Base-by-base conservation (phyloP, 1,284 basidiomycete genomes). In the Neonothopanus nambi region DNA sequence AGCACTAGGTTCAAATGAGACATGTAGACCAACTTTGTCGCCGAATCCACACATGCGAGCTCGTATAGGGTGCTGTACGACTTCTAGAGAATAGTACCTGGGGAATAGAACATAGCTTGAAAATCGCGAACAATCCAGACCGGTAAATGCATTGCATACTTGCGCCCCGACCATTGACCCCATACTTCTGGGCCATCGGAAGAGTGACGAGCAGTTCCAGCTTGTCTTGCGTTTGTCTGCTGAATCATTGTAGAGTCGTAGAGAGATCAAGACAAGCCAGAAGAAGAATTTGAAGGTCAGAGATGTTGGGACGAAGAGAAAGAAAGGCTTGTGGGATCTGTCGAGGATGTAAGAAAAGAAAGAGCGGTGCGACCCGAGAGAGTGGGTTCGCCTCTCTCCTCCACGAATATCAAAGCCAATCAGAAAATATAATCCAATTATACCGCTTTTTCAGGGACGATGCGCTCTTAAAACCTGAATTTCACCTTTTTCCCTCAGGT, bases 41-140 rank as follows among this genome's bases (percentile, higher is more conserved):
- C 93, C 93, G 70, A 95, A 95, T 3, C 93, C 93, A 70, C 93
- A 95, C 84, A 95, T 95, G 61, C 93, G 83, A 35, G 93, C 93
- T 41, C 93, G 81, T 45, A 92, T 71, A 33, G 93, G 93, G 62
- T 95, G 84, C 66, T 96, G 93, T 4, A 91, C 81, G 59, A 95
- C 83, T 61, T 91, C 85, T 37, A 95, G 79, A 11, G 86, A 82
- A 68, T 93, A 95, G 63, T 87, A 77, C 65, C 92, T 93, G 65
- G n/a, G n/a, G n/a, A n/a, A n/a, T 11, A 51, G 21, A 52, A 26
- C 40, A 56, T 57, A 51, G 54, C 55, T 23, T 33, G 28, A 17
- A 39, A 46, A 41, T 15, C 21, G 41, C 42, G 38, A 37, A 40
- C 56, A 41, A 57, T 47, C 48, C 40, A 52, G 40, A n/a, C n/a